Base-by-base conservation (phyloP, 1,284 basidiomycete species). In the Ganoderma lingzhi region DNA sequence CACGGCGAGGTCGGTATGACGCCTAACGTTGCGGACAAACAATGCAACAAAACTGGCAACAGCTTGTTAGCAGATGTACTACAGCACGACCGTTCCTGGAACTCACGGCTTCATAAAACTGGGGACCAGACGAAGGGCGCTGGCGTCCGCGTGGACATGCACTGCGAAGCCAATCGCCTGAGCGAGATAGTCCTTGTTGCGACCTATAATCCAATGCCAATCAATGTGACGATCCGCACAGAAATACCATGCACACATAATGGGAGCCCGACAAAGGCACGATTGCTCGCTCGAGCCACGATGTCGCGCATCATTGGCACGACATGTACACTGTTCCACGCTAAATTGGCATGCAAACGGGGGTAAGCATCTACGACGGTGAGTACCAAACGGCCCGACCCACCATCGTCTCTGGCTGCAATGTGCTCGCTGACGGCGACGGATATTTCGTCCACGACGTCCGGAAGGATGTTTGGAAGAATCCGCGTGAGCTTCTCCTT, bases 211-310 rank as follows among this genome's bases (percentile, higher is more conserved):
- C 4, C n/a, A 45, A n/a, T 15, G 44, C n/a, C 23, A 23, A 23
- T 8, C 1, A 17, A 51, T 3, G 19, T 12, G 8, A 23, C 15
- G 17, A 9, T 23, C 17, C 12, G n/a, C n/a, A 19, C 8, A 41
- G 23, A 23, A 23, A n/a, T 0, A 4, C 42, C 17, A 63, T 48
- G 79, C 85, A 84, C 10, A 83, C 67, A n/a, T 19, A 67, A 19
- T 10, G 82, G 82, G 6, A 78, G 65, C 0, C 86, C 85, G 67
- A 86, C 82, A 64, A 87, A 84, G 6, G 83, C 81, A 45, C 84
- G 80, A 23, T 85, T 86, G 69, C 80, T 84, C 23, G 65, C 64
- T 6, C 68, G 56, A 9, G 63, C 66, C 30, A 72, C 63, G 35
- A 72, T 68, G 41, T 69, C 39, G 53, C 51, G 65, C 28, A 64